These are phyloP conservation scores for Pichia manshurica DNA, from an alignment of 805 yeast genomes.

Conservation along the genomic window DNA sequence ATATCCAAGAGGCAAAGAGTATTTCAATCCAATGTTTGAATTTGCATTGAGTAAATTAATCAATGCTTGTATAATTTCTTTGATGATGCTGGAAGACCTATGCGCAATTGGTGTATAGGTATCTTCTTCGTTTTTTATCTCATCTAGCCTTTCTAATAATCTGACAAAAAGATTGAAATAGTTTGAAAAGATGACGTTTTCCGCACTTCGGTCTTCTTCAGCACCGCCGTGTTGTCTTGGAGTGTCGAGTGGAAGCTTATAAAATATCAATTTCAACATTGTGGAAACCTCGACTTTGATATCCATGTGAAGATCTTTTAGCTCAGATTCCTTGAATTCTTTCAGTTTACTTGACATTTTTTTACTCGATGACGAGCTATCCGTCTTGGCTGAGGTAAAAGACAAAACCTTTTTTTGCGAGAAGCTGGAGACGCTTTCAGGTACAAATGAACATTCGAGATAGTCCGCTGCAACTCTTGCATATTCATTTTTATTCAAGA, in stretches of 20 bases:
- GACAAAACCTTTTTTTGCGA: constrained; percentile 1
- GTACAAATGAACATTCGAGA: constrained; percentile 32
- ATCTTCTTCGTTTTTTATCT: constrained; percentile 9
- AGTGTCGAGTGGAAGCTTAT: constrained; percentile 56
- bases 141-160: constrained; percentile 42
- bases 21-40: constrained; percentile 68
- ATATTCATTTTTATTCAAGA: constrained; percentile 27
- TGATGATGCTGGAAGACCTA: constrained; percentile 51
- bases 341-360: constrained; percentile 12
- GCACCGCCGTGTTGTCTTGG: constrained; percentile 36
- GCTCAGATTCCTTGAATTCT: constrained; percentile 22
- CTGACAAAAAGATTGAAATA: constrained; percentile 59
- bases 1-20: constrained; percentile 73
- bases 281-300: constrained; percentile 47
- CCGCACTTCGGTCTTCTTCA: constrained; percentile 22
- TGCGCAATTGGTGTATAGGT: constrained; percentile 34
- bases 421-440: constrained; percentile 15
- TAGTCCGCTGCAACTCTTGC: constrained; percentile 31
- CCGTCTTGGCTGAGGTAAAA: background rate
- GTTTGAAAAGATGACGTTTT: constrained; percentile 57
- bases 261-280: constrained; percentile 50
- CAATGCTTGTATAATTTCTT: constrained; percentile 57
- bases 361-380: background rate
- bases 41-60: constrained; percentile 68
- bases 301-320: constrained; percentile 27